Conservation (phyloP, 2,329 filamentous ascomycete species). For the Rutstroemia sp. region DNA sequence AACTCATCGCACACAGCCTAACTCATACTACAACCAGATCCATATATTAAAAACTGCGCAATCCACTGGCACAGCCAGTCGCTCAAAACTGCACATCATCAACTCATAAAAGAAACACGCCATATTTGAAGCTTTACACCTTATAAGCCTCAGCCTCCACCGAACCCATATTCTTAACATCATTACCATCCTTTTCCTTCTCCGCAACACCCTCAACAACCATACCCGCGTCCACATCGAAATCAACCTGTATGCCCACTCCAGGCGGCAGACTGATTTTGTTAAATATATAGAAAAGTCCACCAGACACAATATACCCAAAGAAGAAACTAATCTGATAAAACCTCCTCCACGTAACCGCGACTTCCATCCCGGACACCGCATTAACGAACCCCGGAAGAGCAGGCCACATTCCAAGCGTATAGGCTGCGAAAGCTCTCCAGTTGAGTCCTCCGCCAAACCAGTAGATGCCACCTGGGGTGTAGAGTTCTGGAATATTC, state of each 20-base stretch:
- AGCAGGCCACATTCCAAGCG: constrained; percentile 28
- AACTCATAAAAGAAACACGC: not conserved
- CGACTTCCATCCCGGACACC: constrained; percentile 17
- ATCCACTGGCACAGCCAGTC: too few relatives aligned
- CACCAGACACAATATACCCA: constrained; percentile 32
- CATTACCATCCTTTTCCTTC: not conserved
- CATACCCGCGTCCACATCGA: not conserved
- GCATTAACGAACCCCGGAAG: constrained; percentile 28
- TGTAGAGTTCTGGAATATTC: constrained; percentile 38
- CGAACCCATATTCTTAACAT: not conserved
- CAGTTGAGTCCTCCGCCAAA: constrained; percentile 38
- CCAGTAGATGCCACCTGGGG: constrained; percentile 34
- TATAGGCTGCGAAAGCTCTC: constrained; percentile 35
- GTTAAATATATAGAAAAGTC: constrained; percentile 29
- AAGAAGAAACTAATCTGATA: constrained; percentile 37
- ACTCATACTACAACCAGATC: too few relatives aligned
- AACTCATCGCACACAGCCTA: too few relatives aligned
- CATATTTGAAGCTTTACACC: not conserved
- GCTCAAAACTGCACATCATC: too few relatives aligned
- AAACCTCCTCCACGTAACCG: constrained; percentile 31
- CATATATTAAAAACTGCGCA: too few relatives aligned
- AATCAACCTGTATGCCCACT: constrained; percentile 15
- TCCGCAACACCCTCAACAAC: not conserved
- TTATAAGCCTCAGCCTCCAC: not conserved
- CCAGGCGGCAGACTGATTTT: constrained; percentile 28